Evolutionary conservation across 768 basidiomycete genomes (phyloP), one percentile per base, ranked within the genome.

Genomic region (Lanmaoa rubissima): DNA sequence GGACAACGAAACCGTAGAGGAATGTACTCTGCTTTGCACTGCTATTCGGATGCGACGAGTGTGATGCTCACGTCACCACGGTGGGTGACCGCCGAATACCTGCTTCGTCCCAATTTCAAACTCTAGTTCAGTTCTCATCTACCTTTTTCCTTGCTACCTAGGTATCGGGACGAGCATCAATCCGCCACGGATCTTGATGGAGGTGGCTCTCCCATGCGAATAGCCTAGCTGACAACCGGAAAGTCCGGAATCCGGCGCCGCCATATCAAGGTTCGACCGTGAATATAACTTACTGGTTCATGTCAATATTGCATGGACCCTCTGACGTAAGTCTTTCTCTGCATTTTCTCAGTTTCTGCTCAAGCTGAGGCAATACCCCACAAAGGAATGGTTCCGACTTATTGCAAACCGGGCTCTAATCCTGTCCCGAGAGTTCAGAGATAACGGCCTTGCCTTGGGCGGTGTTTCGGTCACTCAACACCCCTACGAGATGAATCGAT

Each of bases 1-100:
- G 19, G 54, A 21, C 48, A 38, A 48, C 32, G 31, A 21, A 32
- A 53, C 31, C 7, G 28, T 31, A 7, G 28, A 31, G 6, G 28
- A 31, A 6, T 31, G 28, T 6, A 31, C 28, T 31, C 28, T 31
- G 28, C 28, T 31, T 31, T 31, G 28, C 28, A 31, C 28, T 31
- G 28, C 28, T 31, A 31, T 54, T 34, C 26, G 34, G 48, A 51
- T 60, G 51, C 48, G 31, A 39, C 21, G 7, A 47, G 32, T 40
- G 47, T 26, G 31, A 38, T 40, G 41, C 31, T 36, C 40, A 57
- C 28, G 54, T 59, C 48, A 44, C 51, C 55, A 48, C 26, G 62
- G 54, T 31, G 5, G 38, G 7, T 10, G 36, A 41, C 54, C 50
- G 36, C 39, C 39, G 39, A 48, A 53, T 47, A 48, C 49, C 28